These are phyloP conservation scores for Nicotiana obtusifolia DNA, from an alignment of 257 asterid genomes.

Conservation along the genomic window DNA sequence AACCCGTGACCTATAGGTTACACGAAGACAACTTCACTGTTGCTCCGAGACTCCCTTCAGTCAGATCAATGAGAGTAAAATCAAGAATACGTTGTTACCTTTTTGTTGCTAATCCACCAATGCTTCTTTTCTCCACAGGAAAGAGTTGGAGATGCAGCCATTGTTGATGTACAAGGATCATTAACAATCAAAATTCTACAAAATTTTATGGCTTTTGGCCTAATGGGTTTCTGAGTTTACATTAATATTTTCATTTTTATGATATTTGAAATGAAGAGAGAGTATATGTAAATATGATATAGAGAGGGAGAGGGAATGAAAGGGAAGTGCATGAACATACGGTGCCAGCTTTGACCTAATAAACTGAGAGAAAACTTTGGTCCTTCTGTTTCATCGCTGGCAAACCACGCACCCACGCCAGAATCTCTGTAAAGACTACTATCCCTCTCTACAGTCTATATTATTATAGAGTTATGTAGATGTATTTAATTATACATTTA, in stretches of 20 bases:
- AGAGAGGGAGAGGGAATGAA: not conserved
- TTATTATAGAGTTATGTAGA: not conserved
- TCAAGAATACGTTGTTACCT: slow-evolving; percentile 23
- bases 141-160: slow-evolving; percentile 48
- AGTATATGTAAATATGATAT: not conserved
- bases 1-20: too few species aligned
- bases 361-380: not conserved
- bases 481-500: not conserved
- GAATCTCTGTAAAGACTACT: slow-evolving; percentile 8
- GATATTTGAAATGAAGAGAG: slow-evolving; percentile 16
- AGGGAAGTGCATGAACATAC: slow-evolving; percentile 5
- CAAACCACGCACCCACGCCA: slow-evolving; percentile 18
- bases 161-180: slow-evolving; percentile 32
- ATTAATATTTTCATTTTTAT: slow-evolving; percentile 21
- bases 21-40: too few species aligned
- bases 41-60: too few species aligned
- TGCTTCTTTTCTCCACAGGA: slow-evolving; percentile 51
- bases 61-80: not conserved
- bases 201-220: not conserved
- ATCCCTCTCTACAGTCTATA: not conserved
- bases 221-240: slow-evolving; percentile 7
- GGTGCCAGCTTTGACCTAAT: slow-evolving; percentile 28
- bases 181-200: slow-evolving; percentile 15
- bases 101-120: slow-evolving; percentile 72
- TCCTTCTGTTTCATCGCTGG: slow-evolving; percentile 26